Percentiles rank a stretch among this genome's conserved stretches.
Conservation (phyloP, 345 rosid genomes). For the Moricandia arvensis region DNA sequence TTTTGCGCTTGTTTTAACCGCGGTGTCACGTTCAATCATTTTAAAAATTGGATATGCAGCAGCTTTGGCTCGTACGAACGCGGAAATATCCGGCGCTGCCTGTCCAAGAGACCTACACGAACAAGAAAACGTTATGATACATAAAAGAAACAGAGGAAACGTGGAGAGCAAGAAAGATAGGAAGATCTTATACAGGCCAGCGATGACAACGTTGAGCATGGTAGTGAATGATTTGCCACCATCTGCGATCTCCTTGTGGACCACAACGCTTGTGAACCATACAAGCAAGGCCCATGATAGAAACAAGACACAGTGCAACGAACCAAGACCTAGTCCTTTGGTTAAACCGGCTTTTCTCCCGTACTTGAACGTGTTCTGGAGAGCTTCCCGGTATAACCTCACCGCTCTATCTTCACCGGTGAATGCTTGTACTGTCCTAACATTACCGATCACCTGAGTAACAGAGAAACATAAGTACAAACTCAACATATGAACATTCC, state of each 20-base stretch:
- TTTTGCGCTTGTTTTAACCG: conserved; percentile 53
- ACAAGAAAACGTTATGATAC: background rate
- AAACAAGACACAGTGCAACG: conserved; percentile 78
- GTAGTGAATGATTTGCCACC: conserved; percentile 95
- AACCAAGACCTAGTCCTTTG: conserved; percentile 93
- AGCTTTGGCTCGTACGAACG: conserved; percentile 79
- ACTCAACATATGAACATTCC: conserved; percentile 2
- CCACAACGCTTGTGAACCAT: conserved; percentile 87
- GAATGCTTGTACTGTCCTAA: conserved; percentile 96
- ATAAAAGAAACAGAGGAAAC: background rate
- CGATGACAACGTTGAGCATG: conserved; percentile 94
- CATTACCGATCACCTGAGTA: conserved; percentile 93
- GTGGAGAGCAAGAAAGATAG: background rate
- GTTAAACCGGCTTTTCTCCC: conserved; percentile 86
- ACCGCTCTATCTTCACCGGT: conserved; percentile 91
- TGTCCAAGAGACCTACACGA: conserved; percentile 78
- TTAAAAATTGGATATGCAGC: conserved; percentile 89
- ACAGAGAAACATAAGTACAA: no score
- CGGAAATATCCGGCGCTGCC: conserved; percentile 84
- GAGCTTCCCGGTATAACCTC: conserved; percentile 61
- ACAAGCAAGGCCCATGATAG: conserved; percentile 94
- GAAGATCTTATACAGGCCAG: conserved; percentile 95
- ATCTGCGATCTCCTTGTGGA: conserved; percentile 73
- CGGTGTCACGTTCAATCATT: conserved; percentile 87
- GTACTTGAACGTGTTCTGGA: conserved; percentile 63